phyloP scores from a whole-genome alignment of 1,139 yeast species.

The Blastobotrys arbuscula region DNA sequence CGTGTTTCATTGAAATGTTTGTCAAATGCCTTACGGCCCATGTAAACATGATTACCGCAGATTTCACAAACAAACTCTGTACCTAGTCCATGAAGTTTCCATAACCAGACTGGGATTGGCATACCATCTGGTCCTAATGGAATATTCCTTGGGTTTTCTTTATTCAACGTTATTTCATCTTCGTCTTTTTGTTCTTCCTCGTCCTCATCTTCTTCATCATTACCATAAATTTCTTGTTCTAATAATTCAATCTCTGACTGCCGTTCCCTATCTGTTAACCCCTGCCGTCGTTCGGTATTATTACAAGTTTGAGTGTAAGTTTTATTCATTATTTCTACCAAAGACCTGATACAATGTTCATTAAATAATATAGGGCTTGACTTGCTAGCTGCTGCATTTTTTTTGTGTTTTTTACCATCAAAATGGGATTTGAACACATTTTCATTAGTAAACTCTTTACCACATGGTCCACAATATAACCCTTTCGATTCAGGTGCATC shows the following conservation, averaged over 20 bases:
- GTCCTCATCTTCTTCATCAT: conserved; percentile 16
- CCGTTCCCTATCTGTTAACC: conserved; percentile 71
- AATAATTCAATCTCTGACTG: conserved; percentile 48
- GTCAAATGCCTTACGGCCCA: conserved; percentile 67
- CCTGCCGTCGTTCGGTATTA: conserved; percentile 60
- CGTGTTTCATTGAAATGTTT: conserved; percentile 66
- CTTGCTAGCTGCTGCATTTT: conserved; percentile 33
- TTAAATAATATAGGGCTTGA: conserved; percentile 6
- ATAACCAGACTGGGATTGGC: conserved; percentile 92
- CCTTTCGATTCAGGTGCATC: conserved; percentile 12
- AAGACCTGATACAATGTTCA: conserved; percentile 37
- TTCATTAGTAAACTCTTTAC: conserved; percentile 55
- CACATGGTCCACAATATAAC: conserved; percentile 58
- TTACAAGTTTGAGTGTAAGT: conserved; percentile 47
- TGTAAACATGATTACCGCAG: conserved; percentile 71
- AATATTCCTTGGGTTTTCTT: conserved; percentile 46
- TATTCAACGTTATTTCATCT: conserved; percentile 22
- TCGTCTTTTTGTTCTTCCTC: conserved; percentile 25
- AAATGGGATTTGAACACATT: conserved; percentile 68
- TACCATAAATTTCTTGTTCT: conserved; percentile 27
- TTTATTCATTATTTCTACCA: conserved; percentile 37
- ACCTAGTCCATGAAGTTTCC: conserved; percentile 81
- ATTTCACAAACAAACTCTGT: conserved; percentile 73
- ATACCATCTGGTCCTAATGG: conserved; percentile 86
- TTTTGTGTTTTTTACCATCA: conserved; percentile 69